These are phyloP conservation scores for Amphibolis antarctica DNA, from an alignment of 106 monocot species.

Conservation along the genomic window DNA sequence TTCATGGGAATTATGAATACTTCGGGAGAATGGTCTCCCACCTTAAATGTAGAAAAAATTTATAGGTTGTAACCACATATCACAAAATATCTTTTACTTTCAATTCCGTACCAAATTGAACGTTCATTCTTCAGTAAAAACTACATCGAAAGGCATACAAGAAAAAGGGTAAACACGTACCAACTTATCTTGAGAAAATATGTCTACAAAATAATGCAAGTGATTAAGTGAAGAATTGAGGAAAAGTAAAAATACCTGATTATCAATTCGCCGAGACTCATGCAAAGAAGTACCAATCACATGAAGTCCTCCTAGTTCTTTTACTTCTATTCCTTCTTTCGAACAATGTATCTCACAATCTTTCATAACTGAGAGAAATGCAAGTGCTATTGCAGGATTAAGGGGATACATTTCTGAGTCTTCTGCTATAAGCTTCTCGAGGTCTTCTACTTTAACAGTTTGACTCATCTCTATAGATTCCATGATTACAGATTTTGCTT, in stretches of 20 bases:
- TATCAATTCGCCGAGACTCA: constrained; percentile 96
- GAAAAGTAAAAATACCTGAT: constrained; percentile 43
- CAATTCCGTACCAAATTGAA: no score
- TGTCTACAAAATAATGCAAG: no score
- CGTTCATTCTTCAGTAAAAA: no score
- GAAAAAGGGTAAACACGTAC: no score
- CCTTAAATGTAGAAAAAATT: no score
- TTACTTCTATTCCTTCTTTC: constrained; percentile 77
- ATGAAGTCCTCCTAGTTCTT: constrained; percentile 90
- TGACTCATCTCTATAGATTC: constrained; percentile 86
- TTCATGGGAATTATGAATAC: no score
- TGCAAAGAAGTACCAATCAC: constrained; percentile 98
- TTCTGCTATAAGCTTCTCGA: constrained; percentile 41
- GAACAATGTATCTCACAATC: constrained; percentile 84
- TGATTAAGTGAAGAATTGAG: no score
- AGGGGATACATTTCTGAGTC: constrained; percentile 64
- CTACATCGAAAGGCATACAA: no score
- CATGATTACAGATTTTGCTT: constrained; percentile 66
- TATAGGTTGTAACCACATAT: no score
- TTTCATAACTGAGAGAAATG: constrained; percentile 62
- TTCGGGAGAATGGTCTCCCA: no score
- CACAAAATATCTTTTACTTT: no score
- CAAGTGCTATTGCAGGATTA: constrained; percentile 44
- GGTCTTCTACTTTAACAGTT: constrained; percentile 39
- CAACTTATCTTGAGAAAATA: no score